A percentile compares a stretch with the other conserved stretches of the same genome.
Evolutionary conservation across 495 filamentous ascomycete genomes (phyloP).

Genomic region (Penicillium robsamsonii): DNA sequence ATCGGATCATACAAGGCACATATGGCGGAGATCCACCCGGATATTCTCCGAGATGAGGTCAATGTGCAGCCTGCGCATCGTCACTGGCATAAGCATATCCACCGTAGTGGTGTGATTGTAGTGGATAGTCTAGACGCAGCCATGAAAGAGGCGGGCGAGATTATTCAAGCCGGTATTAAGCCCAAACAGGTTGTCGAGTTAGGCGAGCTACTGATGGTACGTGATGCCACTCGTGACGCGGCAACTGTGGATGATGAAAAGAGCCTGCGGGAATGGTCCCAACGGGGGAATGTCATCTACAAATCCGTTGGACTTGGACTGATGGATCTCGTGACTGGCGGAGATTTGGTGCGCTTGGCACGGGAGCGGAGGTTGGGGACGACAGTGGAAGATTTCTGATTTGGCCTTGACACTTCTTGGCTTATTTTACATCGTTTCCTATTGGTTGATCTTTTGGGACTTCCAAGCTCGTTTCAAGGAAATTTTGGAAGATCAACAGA

Average conservation of each 20-base stretch:
- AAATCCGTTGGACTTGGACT: conserved; percentile 48
- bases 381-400: conserved; percentile 57
- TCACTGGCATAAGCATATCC: conserved; percentile 70
- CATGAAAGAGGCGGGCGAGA: conserved; percentile 82
- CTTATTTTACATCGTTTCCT: background rate
- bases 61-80: conserved; percentile 46
- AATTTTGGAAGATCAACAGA: conserved; percentile 7
- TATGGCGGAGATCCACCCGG: conserved; percentile 83
- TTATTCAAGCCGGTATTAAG: conserved; percentile 72
- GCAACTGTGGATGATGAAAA: conserved; percentile 47
- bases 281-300: conserved; percentile 70
- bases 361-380: conserved; percentile 70
- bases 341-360: conserved; percentile 72
- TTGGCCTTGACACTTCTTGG: conserved; percentile 10
- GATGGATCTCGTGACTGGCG: conserved; percentile 62
- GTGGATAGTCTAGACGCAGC: conserved; percentile 82
- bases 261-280: conserved; percentile 66
- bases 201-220: conserved; percentile 79
- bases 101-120: conserved; percentile 70
- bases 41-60: conserved; percentile 69
- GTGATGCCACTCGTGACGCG: conserved; percentile 41
- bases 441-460: conserved; percentile 1
- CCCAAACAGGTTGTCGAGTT: conserved; percentile 78
- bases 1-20: conserved; percentile 81
- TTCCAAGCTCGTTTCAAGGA: background rate